phyloP scores from a whole-genome alignment of 805 yeast genomes.

The Wickerhamomyces tratensis region DNA sequence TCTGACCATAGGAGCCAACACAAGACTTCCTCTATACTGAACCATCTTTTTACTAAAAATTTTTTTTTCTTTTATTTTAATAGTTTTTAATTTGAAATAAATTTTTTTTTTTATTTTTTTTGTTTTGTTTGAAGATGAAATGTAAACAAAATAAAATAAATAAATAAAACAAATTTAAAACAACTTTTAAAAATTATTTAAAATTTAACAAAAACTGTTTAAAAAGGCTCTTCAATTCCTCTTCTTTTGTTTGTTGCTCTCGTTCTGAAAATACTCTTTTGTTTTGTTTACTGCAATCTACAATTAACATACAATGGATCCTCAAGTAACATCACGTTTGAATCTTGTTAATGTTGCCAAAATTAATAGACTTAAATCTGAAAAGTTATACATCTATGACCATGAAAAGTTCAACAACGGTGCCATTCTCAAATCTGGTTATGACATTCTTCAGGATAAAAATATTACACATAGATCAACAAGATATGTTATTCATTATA shows the following conservation, averaged over 20 bases:
- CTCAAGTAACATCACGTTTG: constrained; percentile 6
- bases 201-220: too few species aligned
- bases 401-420: constrained; percentile 19
- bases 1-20: constrained; percentile 94
- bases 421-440: constrained; percentile 15
- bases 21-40: constrained; percentile 67
- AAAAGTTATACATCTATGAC: constrained; percentile 24
- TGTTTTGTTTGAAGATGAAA: too few species aligned
- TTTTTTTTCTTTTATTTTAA: too few species aligned
- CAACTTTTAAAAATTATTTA: too few species aligned
- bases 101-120: too few species aligned
- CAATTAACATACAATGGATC: neutral
- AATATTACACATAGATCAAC: constrained; percentile 23
- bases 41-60: constrained; percentile 37
- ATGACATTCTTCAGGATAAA: constrained; percentile 11
- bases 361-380: constrained; percentile 18
- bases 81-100: too few species aligned
- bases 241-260: too few species aligned
- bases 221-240: too few species aligned
- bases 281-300: too few species aligned
- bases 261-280: too few species aligned
- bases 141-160: too few species aligned
- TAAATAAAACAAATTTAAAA: too few species aligned
- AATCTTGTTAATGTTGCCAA: constrained; percentile 19
- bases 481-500: constrained; percentile 23